Percentiles rank a stretch among this genome's conserved stretches.
Conservation (phyloP, 192 early-diverging fungal genomes). For the Coemansia sp. region DNA sequence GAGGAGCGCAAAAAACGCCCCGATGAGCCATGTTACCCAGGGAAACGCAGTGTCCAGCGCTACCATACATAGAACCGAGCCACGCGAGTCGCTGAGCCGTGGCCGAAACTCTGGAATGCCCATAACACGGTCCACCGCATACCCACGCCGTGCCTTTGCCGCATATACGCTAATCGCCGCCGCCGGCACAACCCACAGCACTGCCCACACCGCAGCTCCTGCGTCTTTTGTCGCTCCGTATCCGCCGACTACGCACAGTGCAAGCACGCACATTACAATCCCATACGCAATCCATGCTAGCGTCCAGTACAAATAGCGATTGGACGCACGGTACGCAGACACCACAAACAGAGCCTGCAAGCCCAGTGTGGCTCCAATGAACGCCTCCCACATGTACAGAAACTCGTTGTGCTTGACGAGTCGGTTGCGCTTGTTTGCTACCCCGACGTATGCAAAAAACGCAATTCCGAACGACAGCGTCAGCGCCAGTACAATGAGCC, state of each 20-base stretch:
- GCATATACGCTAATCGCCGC: constrained; percentile 32
- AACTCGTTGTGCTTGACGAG: constrained; percentile 46
- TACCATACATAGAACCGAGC: constrained; percentile 28
- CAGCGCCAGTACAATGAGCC: constrained; percentile 34
- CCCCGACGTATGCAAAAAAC: constrained; percentile 49
- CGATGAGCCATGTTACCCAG: constrained; percentile 31
- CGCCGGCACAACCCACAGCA: constrained; percentile 33
- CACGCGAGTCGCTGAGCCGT: constrained; percentile 35
- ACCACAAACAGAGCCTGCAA: constrained; percentile 54
- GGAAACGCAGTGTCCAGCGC: constrained; percentile 44
- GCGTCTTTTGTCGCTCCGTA: constrained; percentile 27
- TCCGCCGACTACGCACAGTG: constrained; percentile 35
- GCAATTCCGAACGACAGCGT: constrained; percentile 33
- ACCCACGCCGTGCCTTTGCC: constrained; percentile 51
- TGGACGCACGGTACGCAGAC: constrained; percentile 48
- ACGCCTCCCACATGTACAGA: constrained; percentile 47
- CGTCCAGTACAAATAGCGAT: constrained; percentile 48
- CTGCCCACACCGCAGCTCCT: constrained; percentile 38
- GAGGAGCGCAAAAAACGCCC: constrained; percentile 45
- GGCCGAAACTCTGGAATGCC: constrained; percentile 54
- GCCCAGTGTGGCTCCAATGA: constrained; percentile 34
- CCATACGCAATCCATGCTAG: constrained; percentile 51
- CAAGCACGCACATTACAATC: constrained; percentile 24
- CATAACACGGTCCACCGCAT: constrained; percentile 54
- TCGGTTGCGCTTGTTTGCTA: constrained; percentile 28